Percentiles rank a stretch among this genome's conserved stretches.
phyloP scores from a whole-genome alignment of 2,329 filamentous ascomycete genomes.

The Zymoseptoria pseudotritici region DNA sequence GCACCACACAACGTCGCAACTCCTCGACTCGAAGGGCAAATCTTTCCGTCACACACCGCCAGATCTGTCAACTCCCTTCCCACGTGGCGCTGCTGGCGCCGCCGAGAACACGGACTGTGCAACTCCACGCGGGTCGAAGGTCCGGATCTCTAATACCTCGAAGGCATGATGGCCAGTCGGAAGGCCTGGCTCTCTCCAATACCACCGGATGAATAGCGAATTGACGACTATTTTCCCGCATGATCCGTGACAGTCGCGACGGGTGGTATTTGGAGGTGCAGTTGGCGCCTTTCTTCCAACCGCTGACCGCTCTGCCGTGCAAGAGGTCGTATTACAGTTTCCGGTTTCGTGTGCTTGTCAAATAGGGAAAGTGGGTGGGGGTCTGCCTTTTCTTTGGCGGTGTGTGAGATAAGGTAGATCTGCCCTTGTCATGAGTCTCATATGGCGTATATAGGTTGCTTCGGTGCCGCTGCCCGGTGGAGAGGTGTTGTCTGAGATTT shows the following conservation, averaged over 20 bases:
- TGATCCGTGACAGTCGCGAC: not conserved
- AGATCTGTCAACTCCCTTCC: not conserved
- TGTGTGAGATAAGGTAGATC: not conserved
- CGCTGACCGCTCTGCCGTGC: not conserved
- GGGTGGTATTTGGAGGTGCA: not conserved
- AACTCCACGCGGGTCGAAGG: not conserved
- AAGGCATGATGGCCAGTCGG: not conserved
- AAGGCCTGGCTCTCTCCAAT: not conserved
- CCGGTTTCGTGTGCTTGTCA: not conserved
- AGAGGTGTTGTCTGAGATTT: not conserved
- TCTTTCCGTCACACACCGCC: not conserved
- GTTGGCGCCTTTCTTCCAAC: not conserved
- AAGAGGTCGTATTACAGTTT: not conserved
- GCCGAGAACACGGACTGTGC: not conserved
- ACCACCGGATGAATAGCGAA: not conserved
- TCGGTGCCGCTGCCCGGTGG: not conserved
- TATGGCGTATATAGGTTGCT: not conserved
- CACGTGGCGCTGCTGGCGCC: not conserved
- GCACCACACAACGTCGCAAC: not conserved
- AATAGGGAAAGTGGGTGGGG: not conserved
- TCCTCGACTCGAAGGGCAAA: not conserved
- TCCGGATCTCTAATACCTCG: not conserved
- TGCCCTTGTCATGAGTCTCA: not conserved
- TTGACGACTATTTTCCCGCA: not conserved
- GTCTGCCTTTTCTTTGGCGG: not conserved